phyloP scores from a whole-genome alignment of 2,329 filamentous ascomycete species.

The Beauveria sp. region DNA sequence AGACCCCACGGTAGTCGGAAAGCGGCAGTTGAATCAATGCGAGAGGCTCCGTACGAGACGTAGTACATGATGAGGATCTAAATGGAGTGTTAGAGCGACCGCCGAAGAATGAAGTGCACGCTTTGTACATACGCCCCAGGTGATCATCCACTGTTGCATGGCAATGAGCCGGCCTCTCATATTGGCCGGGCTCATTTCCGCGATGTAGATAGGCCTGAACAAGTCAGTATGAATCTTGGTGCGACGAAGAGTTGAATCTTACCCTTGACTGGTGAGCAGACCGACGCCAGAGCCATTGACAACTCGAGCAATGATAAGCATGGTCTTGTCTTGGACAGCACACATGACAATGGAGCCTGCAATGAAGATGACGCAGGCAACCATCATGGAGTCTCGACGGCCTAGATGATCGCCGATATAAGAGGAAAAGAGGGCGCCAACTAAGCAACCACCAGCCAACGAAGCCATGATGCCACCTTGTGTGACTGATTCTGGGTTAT shows the following conservation, averaged over 20 bases:
- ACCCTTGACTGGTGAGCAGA: slow-evolving; percentile 47
- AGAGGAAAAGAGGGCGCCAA: slow-evolving; percentile 34
- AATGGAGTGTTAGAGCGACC: slow-evolving; percentile 20
- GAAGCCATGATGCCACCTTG: slow-evolving; percentile 39
- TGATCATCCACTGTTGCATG: slow-evolving; percentile 45
- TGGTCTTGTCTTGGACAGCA: slow-evolving; percentile 17
- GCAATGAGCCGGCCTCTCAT: slow-evolving; percentile 54
- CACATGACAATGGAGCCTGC: slow-evolving; percentile 15
- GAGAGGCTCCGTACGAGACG: slow-evolving; percentile 54
- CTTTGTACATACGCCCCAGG: slow-evolving; percentile 35
- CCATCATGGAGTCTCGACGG: slow-evolving; percentile 24
- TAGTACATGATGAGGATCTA: slow-evolving; percentile 60
- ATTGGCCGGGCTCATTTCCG: slow-evolving; percentile 44
- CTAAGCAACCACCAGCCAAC: slow-evolving; percentile 35
- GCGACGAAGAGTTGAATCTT: background rate
- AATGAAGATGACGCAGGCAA: slow-evolving; percentile 18
- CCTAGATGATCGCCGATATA: slow-evolving; percentile 34
- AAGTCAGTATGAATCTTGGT: background rate
- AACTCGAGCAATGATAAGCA: slow-evolving; percentile 43
- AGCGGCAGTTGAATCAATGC: slow-evolving; percentile 45
- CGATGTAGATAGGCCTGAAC: slow-evolving; percentile 49
- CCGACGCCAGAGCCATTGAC: slow-evolving; percentile 58
- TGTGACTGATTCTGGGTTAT: slow-evolving; percentile 32
- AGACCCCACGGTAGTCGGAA: slow-evolving; percentile 58
- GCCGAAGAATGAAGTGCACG: slow-evolving; percentile 39